Conservation (phyloP, 495 filamentous ascomycete genomes). For the Evernia prunastri region DNA sequence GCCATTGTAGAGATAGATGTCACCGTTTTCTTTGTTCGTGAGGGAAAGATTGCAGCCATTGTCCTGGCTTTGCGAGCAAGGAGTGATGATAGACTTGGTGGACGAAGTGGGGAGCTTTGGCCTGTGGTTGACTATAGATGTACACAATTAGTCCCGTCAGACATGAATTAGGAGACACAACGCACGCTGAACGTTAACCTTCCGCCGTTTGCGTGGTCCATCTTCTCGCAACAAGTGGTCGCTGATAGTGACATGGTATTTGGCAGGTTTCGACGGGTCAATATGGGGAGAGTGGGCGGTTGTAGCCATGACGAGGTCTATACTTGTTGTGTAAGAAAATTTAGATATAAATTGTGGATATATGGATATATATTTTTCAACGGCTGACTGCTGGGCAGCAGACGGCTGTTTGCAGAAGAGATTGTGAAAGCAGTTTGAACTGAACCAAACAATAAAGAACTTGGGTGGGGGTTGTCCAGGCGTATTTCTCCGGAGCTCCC, state of each 20-base stretch:
- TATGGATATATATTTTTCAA: background rate
- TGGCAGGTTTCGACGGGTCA: slow-evolving; percentile 24
- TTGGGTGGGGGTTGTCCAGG: background rate
- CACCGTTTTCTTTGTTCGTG: slow-evolving; percentile 42
- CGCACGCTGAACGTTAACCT: slow-evolving; percentile 20
- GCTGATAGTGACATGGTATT: slow-evolving; percentile 20
- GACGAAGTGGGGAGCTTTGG: slow-evolving; percentile 41
- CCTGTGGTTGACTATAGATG: slow-evolving; percentile 41
- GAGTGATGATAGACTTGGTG: slow-evolving; percentile 39
- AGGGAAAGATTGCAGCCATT: slow-evolving; percentile 46
- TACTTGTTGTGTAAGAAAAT: background rate
- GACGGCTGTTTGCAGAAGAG: background rate
- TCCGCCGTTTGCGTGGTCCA: slow-evolving; percentile 17
- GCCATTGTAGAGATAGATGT: slow-evolving; percentile 47
- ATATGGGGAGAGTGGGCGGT: slow-evolving; percentile 8
- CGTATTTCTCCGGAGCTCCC: background rate
- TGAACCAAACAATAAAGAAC: background rate
- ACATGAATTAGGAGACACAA: background rate
- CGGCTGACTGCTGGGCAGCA: background rate
- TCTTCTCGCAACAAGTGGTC: slow-evolving; percentile 22
- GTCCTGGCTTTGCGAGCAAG: slow-evolving; percentile 31
- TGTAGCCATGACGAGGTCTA: slow-evolving; percentile 18
- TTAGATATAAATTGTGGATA: background rate
- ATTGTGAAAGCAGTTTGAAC: background rate
- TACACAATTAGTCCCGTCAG: background rate